These are phyloP conservation scores for Hypomontagnella monticulosa DNA, from an alignment of 495 filamentous ascomycete species.

Conservation along the genomic window DNA sequence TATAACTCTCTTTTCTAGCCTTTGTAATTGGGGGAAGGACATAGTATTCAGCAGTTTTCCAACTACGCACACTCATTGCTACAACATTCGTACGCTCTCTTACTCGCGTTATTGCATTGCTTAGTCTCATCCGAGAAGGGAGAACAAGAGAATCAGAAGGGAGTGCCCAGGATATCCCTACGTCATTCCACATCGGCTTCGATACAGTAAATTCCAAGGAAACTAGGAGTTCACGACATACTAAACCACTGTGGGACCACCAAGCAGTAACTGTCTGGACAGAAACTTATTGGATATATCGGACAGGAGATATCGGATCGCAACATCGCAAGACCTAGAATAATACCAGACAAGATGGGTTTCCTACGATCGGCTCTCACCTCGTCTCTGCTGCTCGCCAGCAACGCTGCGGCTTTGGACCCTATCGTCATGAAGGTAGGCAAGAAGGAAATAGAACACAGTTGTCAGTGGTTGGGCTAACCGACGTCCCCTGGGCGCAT, in stretches of 20 bases:
- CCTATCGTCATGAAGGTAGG: conserved; percentile 75
- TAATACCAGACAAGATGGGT: conserved; percentile 47
- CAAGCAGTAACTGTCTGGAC: neutral
- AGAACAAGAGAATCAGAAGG: neutral
- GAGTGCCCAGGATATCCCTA: neutral
- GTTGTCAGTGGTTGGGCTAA: neutral
- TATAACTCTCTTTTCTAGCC: conserved; percentile 38
- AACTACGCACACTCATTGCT: conserved; percentile 54
- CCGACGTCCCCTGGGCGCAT: neutral
- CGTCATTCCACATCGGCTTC: conserved; percentile 10
- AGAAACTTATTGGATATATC: neutral
- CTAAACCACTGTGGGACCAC: too few species aligned
- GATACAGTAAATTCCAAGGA: conserved; percentile 8
- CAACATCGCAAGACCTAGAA: neutral
- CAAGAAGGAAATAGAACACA: neutral
- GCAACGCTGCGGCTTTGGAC: conserved; percentile 66
- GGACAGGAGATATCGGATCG: too few species aligned
- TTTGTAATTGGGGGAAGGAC: conserved; percentile 37
- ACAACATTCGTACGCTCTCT: conserved; percentile 34
- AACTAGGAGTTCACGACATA: neutral
- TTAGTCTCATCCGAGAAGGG: conserved; percentile 7
- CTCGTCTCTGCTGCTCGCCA: conserved; percentile 56
- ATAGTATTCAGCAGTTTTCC: conserved; percentile 37
- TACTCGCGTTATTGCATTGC: conserved; percentile 18
- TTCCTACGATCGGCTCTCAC: conserved; percentile 55